phyloP scores from a whole-genome alignment of 352 stramenopile genomes.

The Globisporangium heterothallicum region DNA sequence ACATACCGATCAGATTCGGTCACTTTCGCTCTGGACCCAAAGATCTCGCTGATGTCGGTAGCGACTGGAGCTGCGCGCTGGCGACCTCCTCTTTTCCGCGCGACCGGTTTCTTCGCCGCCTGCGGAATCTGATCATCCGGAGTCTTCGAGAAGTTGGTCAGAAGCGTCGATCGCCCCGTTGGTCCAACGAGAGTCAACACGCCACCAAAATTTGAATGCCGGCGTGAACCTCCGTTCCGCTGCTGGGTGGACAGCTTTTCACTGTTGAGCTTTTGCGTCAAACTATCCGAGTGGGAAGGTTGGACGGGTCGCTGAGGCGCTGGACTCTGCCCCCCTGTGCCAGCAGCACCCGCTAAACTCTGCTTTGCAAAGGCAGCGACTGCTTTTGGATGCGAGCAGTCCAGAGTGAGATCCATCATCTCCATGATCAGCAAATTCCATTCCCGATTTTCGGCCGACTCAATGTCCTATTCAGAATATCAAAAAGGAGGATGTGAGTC shows the following conservation, averaged over 20 bases:
- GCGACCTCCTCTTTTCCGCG: constrained; percentile 33
- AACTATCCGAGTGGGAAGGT: constrained; percentile 10
- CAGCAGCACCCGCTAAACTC: background rate
- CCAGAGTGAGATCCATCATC: constrained; percentile 80
- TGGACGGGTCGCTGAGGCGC: background rate
- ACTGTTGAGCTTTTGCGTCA: constrained; percentile 41
- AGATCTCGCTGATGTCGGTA: constrained; percentile 73
- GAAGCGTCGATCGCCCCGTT: constrained; percentile 52
- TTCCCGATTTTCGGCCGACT: constrained; percentile 75
- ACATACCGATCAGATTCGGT: constrained; percentile 54
- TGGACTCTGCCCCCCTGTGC: background rate
- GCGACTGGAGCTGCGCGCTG: constrained; percentile 34
- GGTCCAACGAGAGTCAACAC: constrained; percentile 73
- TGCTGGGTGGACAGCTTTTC: constrained; percentile 48
- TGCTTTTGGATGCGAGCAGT: constrained; percentile 60
- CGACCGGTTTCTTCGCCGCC: constrained; percentile 56
- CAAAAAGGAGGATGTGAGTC: background rate
- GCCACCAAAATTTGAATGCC: constrained; percentile 87
- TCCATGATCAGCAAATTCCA: constrained; percentile 89
- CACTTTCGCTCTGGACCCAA: constrained; percentile 58
- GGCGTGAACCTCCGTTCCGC: constrained; percentile 29
- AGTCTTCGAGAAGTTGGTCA: constrained; percentile 75
- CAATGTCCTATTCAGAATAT: constrained; percentile 52
- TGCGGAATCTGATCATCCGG: constrained; percentile 67
- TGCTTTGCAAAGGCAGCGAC: constrained; percentile 58